A percentile compares a stretch with the other conserved stretches of the same genome.
phyloP scores from a whole-genome alignment of 768 basidiomycete species.

The Lentinula sp. region DNA sequence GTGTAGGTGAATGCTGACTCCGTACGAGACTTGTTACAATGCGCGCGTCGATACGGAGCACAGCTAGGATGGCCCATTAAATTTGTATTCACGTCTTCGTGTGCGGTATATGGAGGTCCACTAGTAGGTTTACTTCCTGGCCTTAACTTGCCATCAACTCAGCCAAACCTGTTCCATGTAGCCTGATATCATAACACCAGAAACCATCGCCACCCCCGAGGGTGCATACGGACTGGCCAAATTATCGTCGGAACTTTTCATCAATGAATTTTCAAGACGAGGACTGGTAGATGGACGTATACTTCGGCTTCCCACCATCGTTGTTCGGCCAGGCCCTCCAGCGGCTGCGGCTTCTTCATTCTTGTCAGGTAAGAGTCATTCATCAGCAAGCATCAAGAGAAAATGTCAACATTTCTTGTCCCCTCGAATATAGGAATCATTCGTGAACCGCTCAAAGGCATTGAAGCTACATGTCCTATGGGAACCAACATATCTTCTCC shows the following conservation, averaged over 20 bases:
- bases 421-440: constrained; percentile 32
- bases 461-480: constrained; percentile 45
- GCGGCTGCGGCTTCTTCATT: constrained; percentile 51
- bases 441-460: constrained; percentile 51
- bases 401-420: neutral
- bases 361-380: constrained; percentile 36
- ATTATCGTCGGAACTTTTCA: constrained; percentile 46
- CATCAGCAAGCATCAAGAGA: neutral
- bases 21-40: constrained; percentile 36
- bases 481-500: constrained; percentile 37
- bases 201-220: constrained; percentile 48
- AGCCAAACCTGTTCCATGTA: constrained; percentile 5
- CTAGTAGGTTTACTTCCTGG: constrained; percentile 21
- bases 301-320: constrained; percentile 54
- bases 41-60: constrained; percentile 23
- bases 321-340: constrained; percentile 49
- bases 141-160: neutral
- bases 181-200: constrained; percentile 39
- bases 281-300: constrained; percentile 56
- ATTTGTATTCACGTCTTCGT: constrained; percentile 54
- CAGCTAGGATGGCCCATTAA: constrained; percentile 25
- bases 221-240: constrained; percentile 55
- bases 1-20: constrained; percentile 52
- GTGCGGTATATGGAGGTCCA: constrained; percentile 57
- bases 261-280: constrained; percentile 55